Evolutionary conservation across 106 monocot genomes (phyloP), one percentile per base, ranked within the genome.

Genomic region (Gastrodia elata): DNA sequence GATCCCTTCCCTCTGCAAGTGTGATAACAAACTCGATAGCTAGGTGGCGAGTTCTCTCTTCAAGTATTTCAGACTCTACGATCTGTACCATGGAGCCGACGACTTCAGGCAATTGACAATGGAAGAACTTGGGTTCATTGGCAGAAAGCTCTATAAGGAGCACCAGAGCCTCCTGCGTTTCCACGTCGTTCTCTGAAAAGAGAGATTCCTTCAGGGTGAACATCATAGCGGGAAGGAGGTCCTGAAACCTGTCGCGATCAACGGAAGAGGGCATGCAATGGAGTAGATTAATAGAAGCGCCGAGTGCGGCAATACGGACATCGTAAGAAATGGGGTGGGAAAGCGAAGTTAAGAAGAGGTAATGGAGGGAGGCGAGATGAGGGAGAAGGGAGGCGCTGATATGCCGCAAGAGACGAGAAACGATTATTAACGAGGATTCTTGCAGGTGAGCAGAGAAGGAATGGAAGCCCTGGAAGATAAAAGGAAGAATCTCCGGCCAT

Each of bases 11-110:
- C 78, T 89, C 91, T 0, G 93, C 93, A 61, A 98, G 88, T 0
- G 98, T 93, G 72, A 93, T 83, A 15, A 98, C 87, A 71, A 98
- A 98, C 74, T 98, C 91, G 10, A 98, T 83, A 0, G 98, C 93
- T 11, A 98, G 80, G 64, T 98, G 93, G 15, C 91, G 70, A 0
- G 98, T 93, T 8, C 89, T 87, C 65, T 94, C 91, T 68, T 91
- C 91, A 10, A 91, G 84, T 3, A 40, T 36, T 11, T 82, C 84
- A 0, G 91, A 88, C 81, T 91, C 91, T 2, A 87, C 86, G 16
- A 91, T 84, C 82, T 88, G 94, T 5, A 94, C 80, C 94, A 94
- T 88, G 18, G 84, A 84, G 0, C 82, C 73, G 5, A 91, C 86
- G 11, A 91, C 84, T 38, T 88, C 88, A 0, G 81, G 68, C 25